A percentile compares a stretch with the other conserved stretches of the same genome.
These are phyloP conservation scores for Pseudogymnoascus sp. DNA, from an alignment of 2,329 filamentous ascomycete species.

Conservation along the genomic window DNA sequence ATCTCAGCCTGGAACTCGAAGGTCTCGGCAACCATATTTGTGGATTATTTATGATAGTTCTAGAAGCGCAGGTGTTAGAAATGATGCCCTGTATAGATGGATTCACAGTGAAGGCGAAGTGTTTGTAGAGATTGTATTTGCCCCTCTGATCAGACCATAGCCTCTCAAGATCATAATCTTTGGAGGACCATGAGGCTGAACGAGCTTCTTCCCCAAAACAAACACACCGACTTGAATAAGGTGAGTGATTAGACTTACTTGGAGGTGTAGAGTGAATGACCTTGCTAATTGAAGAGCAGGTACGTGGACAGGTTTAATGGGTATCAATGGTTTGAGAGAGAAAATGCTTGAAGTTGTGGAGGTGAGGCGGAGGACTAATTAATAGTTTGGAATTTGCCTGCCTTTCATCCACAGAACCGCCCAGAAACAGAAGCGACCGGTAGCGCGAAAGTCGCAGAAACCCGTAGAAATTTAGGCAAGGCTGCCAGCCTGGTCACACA, in stretches of 20 bases:
- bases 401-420: conserved; percentile 11
- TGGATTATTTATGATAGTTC: conserved; percentile 27
- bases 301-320: conserved; percentile 7
- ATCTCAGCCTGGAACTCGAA: conserved; percentile 99
- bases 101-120: not conserved
- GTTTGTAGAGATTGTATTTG: not conserved
- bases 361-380: conserved; percentile 13
- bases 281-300: conserved; percentile 13
- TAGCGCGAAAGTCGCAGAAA: conserved; percentile 14
- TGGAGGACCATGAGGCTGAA: not conserved
- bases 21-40: conserved; percentile 79
- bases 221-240: not conserved
- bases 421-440: conserved; percentile 13
- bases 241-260: conserved; percentile 9
- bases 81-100: not conserved
- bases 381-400: conserved; percentile 13
- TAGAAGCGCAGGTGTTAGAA: conserved; percentile 1
- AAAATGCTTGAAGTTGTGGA: conserved; percentile 8
- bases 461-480: conserved; percentile 13
- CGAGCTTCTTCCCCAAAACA: not conserved
- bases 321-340: conserved; percentile 13
- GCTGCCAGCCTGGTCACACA: conserved; percentile 10
- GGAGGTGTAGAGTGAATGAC: not conserved
- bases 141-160: not conserved
- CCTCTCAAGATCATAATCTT: not conserved